Percentiles rank a stretch among this genome's conserved stretches.
Evolutionary conservation across 202 grass and related monocot species (phyloP).

Genomic region (Saccharum hybrid): DNA sequence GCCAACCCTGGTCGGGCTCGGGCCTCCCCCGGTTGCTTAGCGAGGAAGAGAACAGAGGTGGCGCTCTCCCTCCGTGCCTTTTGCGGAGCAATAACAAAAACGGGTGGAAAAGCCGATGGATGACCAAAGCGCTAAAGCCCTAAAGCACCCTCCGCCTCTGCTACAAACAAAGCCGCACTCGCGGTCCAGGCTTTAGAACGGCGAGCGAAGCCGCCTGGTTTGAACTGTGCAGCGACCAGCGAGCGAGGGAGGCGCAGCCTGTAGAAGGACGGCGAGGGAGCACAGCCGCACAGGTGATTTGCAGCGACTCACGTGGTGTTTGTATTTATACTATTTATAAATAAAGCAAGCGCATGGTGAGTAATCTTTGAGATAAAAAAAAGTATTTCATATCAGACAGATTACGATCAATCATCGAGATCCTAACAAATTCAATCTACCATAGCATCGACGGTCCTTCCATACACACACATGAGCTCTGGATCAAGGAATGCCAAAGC

Average conservation of each 20-base stretch:
- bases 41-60: constrained; percentile 44
- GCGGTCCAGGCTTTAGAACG: too few species aligned
- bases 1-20: background rate
- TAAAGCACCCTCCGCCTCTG: background rate
- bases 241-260: background rate
- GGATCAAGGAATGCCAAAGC: too few species aligned
- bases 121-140: constrained; percentile 45
- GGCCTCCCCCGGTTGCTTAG: constrained; percentile 38
- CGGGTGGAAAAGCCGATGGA: constrained; percentile 39
- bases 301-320: too few species aligned
- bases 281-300: background rate
- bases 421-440: background rate
- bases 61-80: constrained; percentile 1
- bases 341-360: too few species aligned
- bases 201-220: constrained; percentile 14
- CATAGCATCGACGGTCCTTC: too few species aligned
- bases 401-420: background rate
- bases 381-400: background rate
- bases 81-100: constrained; percentile 4
- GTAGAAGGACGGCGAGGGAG: background rate
- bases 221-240: background rate
- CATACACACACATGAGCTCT: too few species aligned
- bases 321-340: too few species aligned
- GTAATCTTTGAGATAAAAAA: background rate
- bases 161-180: constrained; percentile 26